These are phyloP conservation scores for Daldinia sp. DNA, from an alignment of 2,329 filamentous ascomycete genomes.

Conservation along the genomic window DNA sequence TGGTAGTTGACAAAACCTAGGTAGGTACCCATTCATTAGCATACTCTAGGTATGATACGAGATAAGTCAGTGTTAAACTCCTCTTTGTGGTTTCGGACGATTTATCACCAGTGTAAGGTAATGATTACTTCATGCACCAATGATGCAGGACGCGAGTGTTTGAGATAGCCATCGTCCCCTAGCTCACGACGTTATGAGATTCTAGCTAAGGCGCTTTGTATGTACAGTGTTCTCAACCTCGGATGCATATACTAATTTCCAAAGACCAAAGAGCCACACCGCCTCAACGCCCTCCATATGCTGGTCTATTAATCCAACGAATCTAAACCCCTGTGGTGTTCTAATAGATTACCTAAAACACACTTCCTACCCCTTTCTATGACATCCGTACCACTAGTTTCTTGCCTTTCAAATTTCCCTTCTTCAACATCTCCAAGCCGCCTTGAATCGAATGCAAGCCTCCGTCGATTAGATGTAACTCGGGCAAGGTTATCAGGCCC, in stretches of 20 bases:
- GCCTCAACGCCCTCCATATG: slow-evolving; percentile 22
- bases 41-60: not conserved
- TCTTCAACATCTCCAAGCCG: slow-evolving; percentile 53
- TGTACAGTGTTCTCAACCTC: not conserved
- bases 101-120: not conserved
- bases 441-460: slow-evolving; percentile 50
- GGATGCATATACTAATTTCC: not conserved
- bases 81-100: not conserved
- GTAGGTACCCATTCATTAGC: not conserved
- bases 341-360: not conserved
- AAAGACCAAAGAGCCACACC: not conserved
- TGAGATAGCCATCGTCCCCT: not conserved
- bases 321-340: not conserved
- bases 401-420: slow-evolving; percentile 52
- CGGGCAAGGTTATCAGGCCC: slow-evolving; percentile 49
- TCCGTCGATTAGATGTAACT: slow-evolving; percentile 52
- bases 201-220: not conserved
- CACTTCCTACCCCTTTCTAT: not conserved
- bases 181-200: not conserved
- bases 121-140: not conserved
- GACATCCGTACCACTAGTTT: slow-evolving; percentile 52
- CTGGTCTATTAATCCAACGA: slow-evolving; percentile 14
- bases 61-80: too few relatives aligned
- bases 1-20: not conserved
- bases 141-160: not conserved